These are phyloP conservation scores for Endothia cerciana DNA, from an alignment of 2,329 filamentous ascomycete genomes.

Conservation along the genomic window DNA sequence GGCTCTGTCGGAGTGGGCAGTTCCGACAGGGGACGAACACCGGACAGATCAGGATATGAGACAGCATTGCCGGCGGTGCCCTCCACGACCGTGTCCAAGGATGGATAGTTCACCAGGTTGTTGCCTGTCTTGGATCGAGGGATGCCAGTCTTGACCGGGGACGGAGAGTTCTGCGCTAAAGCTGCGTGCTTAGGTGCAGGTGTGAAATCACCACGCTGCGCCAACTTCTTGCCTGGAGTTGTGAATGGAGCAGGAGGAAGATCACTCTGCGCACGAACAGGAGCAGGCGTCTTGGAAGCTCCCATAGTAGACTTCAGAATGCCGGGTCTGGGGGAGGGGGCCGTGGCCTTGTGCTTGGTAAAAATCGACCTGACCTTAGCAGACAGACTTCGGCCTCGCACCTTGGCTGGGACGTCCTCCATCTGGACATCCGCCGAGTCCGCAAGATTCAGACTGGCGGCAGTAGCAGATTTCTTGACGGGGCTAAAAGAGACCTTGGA, in stretches of 20 bases:
- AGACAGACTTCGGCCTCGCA: constrained; percentile 55
- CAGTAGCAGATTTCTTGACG: constrained; percentile 57
- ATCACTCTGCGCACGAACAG: constrained; percentile 52
- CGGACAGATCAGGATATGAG: constrained; percentile 58
- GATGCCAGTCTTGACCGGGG: constrained; percentile 56
- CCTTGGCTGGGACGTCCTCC: constrained; percentile 40
- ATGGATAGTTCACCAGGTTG: constrained; percentile 41
- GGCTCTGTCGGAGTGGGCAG: constrained; percentile 32
- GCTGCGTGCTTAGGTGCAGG: constrained; percentile 63
- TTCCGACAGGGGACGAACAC: constrained; percentile 36
- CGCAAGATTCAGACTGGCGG: constrained; percentile 45
- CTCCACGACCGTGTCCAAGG: constrained; percentile 38
- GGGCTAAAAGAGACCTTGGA: constrained; percentile 51
- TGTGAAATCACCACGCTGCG: constrained; percentile 81
- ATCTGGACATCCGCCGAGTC: constrained; percentile 36
- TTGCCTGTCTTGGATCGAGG: constrained; percentile 46
- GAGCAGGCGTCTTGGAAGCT: constrained; percentile 52
- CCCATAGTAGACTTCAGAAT: constrained; percentile 49
- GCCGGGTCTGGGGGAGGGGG: constrained; percentile 48
- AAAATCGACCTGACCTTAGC: constrained; percentile 64
- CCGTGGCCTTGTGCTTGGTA: constrained; percentile 44
- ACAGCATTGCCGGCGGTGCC: constrained; percentile 42
- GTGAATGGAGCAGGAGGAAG: constrained; percentile 58
- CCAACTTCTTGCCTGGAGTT: constrained; percentile 68
- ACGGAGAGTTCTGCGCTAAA: constrained; percentile 55